A percentile compares a stretch with the other conserved stretches of the same genome.
phyloP scores from a whole-genome alignment of 495 filamentous ascomycete species.

The Pyrenula aspistea region DNA sequence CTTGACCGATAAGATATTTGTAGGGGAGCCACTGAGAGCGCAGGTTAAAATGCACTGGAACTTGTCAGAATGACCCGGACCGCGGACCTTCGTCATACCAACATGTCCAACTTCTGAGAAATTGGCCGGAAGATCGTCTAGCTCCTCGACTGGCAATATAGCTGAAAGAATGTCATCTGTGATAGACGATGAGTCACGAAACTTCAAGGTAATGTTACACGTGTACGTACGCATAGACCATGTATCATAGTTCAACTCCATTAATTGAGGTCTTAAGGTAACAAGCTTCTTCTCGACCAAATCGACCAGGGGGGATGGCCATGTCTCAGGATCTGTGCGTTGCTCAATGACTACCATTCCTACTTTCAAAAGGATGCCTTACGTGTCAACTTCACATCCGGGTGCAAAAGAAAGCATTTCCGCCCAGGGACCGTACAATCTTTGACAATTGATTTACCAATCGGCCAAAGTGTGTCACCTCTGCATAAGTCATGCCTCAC shows the following conservation, averaged over 20 bases:
- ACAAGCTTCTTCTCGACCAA: conserved; percentile 55
- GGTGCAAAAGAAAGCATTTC: conserved; percentile 67
- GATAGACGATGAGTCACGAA: neutral
- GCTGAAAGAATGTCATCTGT: conserved; percentile 71
- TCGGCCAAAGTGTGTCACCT: conserved; percentile 41
- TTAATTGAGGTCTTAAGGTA: conserved; percentile 56
- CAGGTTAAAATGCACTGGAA: conserved; percentile 75
- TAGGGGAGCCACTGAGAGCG: conserved; percentile 67
- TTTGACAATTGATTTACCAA: conserved; percentile 29
- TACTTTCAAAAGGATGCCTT: neutral
- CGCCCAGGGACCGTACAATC: conserved; percentile 35
- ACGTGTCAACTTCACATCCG: conserved; percentile 60
- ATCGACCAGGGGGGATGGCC: conserved; percentile 54
- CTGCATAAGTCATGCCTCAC: conserved; percentile 47
- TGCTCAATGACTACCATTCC: neutral
- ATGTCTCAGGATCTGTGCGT: conserved; percentile 55
- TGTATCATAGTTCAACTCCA: conserved; percentile 69
- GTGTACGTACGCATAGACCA: conserved; percentile 64
- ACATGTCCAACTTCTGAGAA: conserved; percentile 86
- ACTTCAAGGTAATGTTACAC: neutral
- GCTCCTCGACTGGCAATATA: conserved; percentile 57
- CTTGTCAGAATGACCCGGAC: conserved; percentile 5
- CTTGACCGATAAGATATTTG: conserved; percentile 68
- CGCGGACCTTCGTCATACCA: conserved; percentile 39
- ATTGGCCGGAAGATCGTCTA: conserved; percentile 59